Base-by-base conservation (phyloP, 1,284 basidiomycete genomes). In the Leccinum pallidistipes region DNA sequence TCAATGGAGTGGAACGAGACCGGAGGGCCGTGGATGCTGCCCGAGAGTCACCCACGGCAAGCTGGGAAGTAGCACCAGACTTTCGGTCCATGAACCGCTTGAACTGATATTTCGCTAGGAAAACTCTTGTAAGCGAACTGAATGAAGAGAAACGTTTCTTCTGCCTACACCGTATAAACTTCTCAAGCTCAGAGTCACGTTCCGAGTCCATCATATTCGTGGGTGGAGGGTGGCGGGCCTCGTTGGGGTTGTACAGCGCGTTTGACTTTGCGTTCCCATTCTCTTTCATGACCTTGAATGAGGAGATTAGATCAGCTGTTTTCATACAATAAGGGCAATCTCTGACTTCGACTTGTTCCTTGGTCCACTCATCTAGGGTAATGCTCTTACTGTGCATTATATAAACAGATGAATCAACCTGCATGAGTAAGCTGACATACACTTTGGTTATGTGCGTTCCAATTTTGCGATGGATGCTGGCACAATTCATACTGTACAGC, bases 401-500 rank as follows among this genome's bases (percentile, higher is more conserved):
- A 36, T 55, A 38, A 52, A 59, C 6, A 16, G 12, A 18, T 47
- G 29, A 34, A 61, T 14, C 58, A 36, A 43, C 31, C 55, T 53
- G 58, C 47, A 24, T 50, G 36, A 55, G 43, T 8, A 31, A 16
- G 53, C 43, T 67, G 36, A 80, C 84, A 68, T 78, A 92, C 91
- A 94, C 88, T 84, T 93, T 92, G 3, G 88, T 85, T 64, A 94
- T 79, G 72, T 94, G 92, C 8, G 91, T 93, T 14, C 93, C 93
- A 65, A 95, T 90, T 80, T 94, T 94, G 61, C 93, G 83, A 76
- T 95, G 93, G 55, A 94, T 86, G 65, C 90, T 90, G 32, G 92
- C 93, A 72, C 93, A 95, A 67, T 83, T 84, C 49, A 94, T 81
- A 68, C 92, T 92, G 61, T 18, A 61, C 55, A 51, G 64, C 45